Evolutionary conservation across 2,329 filamentous ascomycete genomes (phyloP), one percentile per base, ranked within the genome.

Genomic region (Fusarium algeriense): DNA sequence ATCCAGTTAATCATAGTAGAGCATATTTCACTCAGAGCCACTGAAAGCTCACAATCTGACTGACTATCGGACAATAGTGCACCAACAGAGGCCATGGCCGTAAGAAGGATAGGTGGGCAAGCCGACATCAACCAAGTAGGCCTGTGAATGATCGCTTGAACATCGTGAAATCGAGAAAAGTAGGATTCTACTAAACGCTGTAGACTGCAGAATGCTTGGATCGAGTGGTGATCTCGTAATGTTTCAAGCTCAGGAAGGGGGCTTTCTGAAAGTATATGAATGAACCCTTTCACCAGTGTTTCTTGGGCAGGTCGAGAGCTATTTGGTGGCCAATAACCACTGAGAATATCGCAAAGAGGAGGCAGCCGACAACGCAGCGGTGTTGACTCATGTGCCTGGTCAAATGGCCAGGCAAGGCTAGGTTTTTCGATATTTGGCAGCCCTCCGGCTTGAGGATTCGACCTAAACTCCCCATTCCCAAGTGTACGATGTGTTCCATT

Each of bases 1-100:
- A 56, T 60, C 57, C 57, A 60, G 14, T 38, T 60, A 5, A 44
- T 55, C 38, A 60, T 56, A 7, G 57, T 55, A n/a, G 57, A 60
- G 19, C 57, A 60, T 0, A 60, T 8, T 6, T 60, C 57, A 13
- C 57, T 60, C 5, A 60, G 23, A 13, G 23, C 15, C 0, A 55
- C 20, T 0, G 57, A 55, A 0, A 60, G 37, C 3, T 60, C 49
- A 6, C 28, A 20, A 6, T 60, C 57, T 3, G 23, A 23, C 19
- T 19, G 48, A 1, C 4, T 44, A 10, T 60, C 48, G 2, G 57
- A 60, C 6, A 60, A 30, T 1, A 60, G 2, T 12, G 57, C 57
- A 6, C 57, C 57, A 10, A 60, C 50, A 10, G 48, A 60, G 0
- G 57, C 57, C 19, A 56, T 56, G 5, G 57, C 57, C 0, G 49